Percentiles rank a stretch among this genome's conserved stretches.
phyloP scores from a whole-genome alignment of 2,329 filamentous ascomycete genomes.

The Botrytis squamosa region DNA sequence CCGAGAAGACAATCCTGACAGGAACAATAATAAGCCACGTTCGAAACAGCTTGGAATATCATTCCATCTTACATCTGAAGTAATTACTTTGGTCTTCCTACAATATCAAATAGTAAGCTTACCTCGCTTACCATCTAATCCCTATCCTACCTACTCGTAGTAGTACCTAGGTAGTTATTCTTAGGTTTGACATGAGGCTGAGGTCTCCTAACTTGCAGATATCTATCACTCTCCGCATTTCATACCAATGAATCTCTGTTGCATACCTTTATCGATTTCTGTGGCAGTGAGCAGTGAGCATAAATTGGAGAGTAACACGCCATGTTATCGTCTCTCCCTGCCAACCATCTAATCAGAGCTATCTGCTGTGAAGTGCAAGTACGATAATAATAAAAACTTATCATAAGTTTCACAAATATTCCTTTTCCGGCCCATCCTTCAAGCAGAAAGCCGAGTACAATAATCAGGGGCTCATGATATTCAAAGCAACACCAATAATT shows the following conservation, averaged over 20 bases:
- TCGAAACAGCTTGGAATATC: not conserved
- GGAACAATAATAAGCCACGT: not conserved
- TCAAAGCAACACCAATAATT: not conserved
- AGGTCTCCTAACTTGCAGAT: not conserved
- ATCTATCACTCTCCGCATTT: not conserved
- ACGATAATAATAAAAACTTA: not conserved
- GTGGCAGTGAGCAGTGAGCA: conserved; percentile 1
- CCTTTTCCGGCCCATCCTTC: not conserved
- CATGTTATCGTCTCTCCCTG: not conserved
- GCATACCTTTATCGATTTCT: not conserved
- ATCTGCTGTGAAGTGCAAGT: not conserved
- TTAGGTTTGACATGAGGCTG: not conserved
- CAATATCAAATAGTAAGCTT: not conserved
- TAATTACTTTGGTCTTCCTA: not conserved
- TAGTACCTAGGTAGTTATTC: not conserved
- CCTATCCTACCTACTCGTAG: not conserved
- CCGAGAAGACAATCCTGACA: not conserved
- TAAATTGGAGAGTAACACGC: not conserved
- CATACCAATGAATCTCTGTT: not conserved
- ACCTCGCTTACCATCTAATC: not conserved
- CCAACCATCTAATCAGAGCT: not conserved
- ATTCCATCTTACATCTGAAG: not conserved
- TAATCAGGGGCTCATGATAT: not conserved
- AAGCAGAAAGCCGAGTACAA: not conserved
- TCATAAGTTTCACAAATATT: not conserved